phyloP scores from a whole-genome alignment of 805 yeast genomes.

The Yarrowia bubula region DNA sequence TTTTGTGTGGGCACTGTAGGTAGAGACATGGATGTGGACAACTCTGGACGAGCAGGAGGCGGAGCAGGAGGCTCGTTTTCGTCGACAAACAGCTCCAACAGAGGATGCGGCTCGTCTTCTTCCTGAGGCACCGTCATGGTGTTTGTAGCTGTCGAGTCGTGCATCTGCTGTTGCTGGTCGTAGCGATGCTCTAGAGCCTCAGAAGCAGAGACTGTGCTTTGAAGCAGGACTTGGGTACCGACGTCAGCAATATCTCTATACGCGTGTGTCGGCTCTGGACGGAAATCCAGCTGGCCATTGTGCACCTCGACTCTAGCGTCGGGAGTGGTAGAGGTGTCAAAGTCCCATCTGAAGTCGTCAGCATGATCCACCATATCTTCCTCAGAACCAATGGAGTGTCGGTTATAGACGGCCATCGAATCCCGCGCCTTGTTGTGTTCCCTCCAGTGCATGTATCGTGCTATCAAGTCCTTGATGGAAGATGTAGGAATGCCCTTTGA shows the following conservation, averaged over 20 bases:
- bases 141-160: constrained; percentile 1
- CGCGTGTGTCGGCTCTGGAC: constrained; percentile 1
- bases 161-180: background rate
- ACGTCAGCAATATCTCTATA: constrained; percentile 16
- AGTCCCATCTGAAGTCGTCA: constrained; percentile 62
- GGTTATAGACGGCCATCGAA: constrained; percentile 39
- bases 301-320: constrained; percentile 18
- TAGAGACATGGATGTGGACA: constrained; percentile 18
- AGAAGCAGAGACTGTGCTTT: constrained; percentile 15
- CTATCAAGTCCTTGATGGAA: constrained; percentile 68
- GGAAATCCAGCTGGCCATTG: constrained; percentile 13
- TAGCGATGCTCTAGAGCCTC: background rate
- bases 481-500: constrained; percentile 61
- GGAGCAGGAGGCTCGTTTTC: constrained; percentile 39
- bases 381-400: constrained; percentile 32
- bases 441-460: constrained; percentile 54
- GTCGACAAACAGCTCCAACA: constrained; percentile 67
- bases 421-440: constrained; percentile 49
- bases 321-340: constrained; percentile 52
- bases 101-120: constrained; percentile 67
- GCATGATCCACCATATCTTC: constrained; percentile 28
- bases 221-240: background rate
- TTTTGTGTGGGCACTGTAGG: constrained; percentile 15
- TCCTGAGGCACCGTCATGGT: constrained; percentile 14
- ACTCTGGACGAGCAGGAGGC: background rate